Evolutionary conservation across 495 filamentous ascomycete species (phyloP), one percentile per base, ranked within the genome.

Genomic region (Penicillium salamii): DNA sequence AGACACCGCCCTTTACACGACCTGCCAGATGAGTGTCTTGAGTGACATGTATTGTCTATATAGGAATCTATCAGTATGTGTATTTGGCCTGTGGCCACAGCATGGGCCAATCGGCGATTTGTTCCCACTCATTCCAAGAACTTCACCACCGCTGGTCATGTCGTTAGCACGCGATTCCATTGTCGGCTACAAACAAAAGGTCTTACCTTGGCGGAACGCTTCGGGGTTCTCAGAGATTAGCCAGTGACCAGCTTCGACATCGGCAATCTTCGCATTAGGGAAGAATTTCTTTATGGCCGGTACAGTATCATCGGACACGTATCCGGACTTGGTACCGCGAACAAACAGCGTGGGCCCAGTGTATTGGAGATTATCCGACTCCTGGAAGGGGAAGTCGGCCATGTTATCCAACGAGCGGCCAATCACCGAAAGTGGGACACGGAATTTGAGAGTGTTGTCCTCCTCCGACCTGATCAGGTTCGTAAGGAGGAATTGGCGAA

Each of bases 221-320:
- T 93, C 86, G 0, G 93, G 93, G 49, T 91, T 88, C 75, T 97
- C 92, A 8, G 88, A 89, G 55, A 95, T 92, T 0, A 98, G 73
- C 93, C 93, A 97, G 62, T 98, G 93, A 0, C 93, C 93, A 5
- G 86, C 80, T 15, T 96, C 88, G 28, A 97, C 79, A 71, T 96
- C 91, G 12, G 76, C 81, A 26, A 97, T 61, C 58, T 80, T 66
- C 49, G 96, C 93, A 33, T 78, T 72, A 21, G 93, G 93, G 65
- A 97, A 98, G 67, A 97, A 97, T 51, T 78, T 76, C 17, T 91
- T 95, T 51, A 96, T 89, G 4, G 87, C 69, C 8, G 93, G 92
- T 24, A 98, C 65, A n/a, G 83, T 81, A 60, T 96, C 88, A 56
- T 96, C 91, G 1, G 87, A 79, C 1, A 98, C 84, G 67, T 98